These are phyloP conservation scores for Diaporthe eres DNA, from an alignment of 2,329 filamentous ascomycete genomes.

Conservation along the genomic window DNA sequence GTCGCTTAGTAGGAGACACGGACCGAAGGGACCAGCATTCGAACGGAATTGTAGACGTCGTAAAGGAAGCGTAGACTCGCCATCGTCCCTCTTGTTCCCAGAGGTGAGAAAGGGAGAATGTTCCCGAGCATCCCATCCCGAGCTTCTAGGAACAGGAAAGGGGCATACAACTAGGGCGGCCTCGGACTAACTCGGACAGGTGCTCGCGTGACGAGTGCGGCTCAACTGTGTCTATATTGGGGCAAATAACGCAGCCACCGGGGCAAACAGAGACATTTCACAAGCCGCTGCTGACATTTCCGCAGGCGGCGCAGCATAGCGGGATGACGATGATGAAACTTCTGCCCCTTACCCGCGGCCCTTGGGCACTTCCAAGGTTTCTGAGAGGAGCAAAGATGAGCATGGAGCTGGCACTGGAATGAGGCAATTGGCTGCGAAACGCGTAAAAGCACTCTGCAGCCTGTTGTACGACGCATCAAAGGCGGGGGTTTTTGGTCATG, in stretches of 20 bases:
- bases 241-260: background rate
- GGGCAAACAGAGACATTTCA: background rate
- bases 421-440: background rate
- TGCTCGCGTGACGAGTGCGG: conserved; percentile 2
- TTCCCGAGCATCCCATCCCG: background rate
- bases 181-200: background rate
- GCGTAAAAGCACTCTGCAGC: background rate
- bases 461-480: background rate
- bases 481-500: background rate
- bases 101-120: background rate
- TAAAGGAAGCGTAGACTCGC: background rate
- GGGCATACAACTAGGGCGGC: background rate
- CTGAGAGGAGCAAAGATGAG: conserved; percentile 1
- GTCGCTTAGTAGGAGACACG: background rate
- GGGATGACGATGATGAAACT: background rate
- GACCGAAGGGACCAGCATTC: background rate
- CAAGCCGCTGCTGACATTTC: background rate
- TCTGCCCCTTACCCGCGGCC: background rate
- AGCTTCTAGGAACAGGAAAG: background rate
- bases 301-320: background rate
- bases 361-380: background rate
- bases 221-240: background rate
- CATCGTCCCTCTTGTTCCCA: background rate
- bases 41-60: background rate
- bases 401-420: background rate